A percentile compares a stretch with the other conserved stretches of the same genome.
phyloP scores from a whole-genome alignment of 2,329 filamentous ascomycete species.

The Diaporthe vaccinii region DNA sequence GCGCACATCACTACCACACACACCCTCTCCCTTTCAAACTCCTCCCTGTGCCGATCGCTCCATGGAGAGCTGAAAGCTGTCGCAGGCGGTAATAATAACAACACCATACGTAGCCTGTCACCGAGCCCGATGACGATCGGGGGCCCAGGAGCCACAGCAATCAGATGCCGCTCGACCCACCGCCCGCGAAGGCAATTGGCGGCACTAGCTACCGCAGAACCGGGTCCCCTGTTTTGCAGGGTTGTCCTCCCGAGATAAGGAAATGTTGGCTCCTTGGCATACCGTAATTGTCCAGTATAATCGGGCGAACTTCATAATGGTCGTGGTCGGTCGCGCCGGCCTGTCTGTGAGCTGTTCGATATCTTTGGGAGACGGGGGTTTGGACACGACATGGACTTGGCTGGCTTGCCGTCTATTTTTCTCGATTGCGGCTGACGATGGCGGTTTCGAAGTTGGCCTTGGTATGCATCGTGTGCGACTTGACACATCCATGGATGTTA shows the following conservation, averaged over 20 bases:
- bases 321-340: neutral
- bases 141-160: neutral
- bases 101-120: neutral
- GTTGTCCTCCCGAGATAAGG: constrained; percentile 35
- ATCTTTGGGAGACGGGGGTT: neutral
- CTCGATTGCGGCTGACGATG: neutral
- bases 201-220: constrained; percentile 12
- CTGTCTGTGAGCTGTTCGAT: neutral
- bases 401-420: neutral
- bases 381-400: neutral
- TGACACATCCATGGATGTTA: neutral
- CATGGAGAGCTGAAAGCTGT: neutral
- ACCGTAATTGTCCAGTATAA: constrained; percentile 27
- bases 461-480: neutral
- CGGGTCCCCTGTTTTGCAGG: neutral
- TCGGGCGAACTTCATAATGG: neutral
- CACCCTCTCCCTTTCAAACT: neutral
- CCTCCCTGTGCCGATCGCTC: neutral
- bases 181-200: neutral
- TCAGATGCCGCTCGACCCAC: neutral
- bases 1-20: neutral
- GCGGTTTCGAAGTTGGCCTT: constrained; percentile 11
- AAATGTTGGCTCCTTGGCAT: constrained; percentile 15
- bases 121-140: constrained; percentile 10
- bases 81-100: neutral